Conservation (phyloP, 2,329 filamentous ascomycete species). For the Rutstroemia sp. region DNA sequence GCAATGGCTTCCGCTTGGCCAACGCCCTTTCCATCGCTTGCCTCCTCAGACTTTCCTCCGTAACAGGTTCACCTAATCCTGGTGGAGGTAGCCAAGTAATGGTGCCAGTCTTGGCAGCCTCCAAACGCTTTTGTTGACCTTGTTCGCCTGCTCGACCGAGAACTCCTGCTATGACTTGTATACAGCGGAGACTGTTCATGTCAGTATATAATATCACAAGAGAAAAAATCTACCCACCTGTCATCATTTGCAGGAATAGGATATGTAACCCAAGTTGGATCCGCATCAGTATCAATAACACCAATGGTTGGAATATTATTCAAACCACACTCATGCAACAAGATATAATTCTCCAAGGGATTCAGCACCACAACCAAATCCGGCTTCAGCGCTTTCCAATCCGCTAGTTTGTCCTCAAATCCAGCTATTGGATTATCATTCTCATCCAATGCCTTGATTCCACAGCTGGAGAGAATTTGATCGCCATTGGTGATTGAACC, state of each 20-base stretch:
- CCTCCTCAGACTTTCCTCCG: conserved; percentile 7
- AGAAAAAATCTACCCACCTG: conserved; percentile 44
- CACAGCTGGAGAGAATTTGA: conserved; percentile 68
- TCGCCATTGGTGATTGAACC: conserved; percentile 90
- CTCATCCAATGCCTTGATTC: conserved; percentile 70
- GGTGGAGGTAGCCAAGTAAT: conserved; percentile 51
- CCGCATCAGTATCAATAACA: conserved; percentile 85
- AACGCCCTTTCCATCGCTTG: not conserved
- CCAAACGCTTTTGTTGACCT: conserved; percentile 62
- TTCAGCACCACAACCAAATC: conserved; percentile 92
- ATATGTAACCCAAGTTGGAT: conserved; percentile 93
- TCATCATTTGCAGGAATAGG: conserved; percentile 96
- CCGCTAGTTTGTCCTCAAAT: conserved; percentile 57
- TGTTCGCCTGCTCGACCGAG: conserved; percentile 77
- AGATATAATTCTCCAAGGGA: conserved; percentile 81
- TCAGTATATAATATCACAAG: conserved; percentile 21
- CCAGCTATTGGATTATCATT: conserved; percentile 54
- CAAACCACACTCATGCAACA: conserved; percentile 85
- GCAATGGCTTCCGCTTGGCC: not conserved
- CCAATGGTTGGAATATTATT: conserved; percentile 91
- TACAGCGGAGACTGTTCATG: conserved; percentile 61
- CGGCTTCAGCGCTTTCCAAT: conserved; percentile 64
- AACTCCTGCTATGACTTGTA: conserved; percentile 76
- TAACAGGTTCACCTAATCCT: conserved; percentile 19
- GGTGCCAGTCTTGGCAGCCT: conserved; percentile 51